Base-by-base conservation (phyloP, 352 stramenopile species). In the Blastocystis sp. region DNA sequence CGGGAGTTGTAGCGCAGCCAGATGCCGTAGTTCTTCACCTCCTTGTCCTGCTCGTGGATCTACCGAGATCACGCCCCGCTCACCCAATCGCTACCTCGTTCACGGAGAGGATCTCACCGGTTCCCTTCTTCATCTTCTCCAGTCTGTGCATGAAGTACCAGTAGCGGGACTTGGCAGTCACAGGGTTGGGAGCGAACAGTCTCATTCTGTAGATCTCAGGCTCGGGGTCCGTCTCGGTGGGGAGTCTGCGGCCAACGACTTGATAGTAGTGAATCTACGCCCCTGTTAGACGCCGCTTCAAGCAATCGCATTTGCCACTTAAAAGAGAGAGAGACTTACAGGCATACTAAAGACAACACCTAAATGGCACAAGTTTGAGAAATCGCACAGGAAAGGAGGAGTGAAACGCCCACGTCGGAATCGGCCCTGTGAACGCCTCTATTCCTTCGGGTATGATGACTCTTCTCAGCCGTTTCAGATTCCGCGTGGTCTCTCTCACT, bases 121-220 rank as follows among this genome's bases (percentile, higher is more conserved):
- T 99, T 79, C 96, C 98, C 94, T 98, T 99, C 95, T 99, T 99
- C 96, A 99, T 98, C 94, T 99, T 99, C 90, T 96, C 95, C 93
- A 99, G 98, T 93, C 99, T 96, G 92, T 98, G 96, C 91, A 99
- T 95, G 93, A 99, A 99, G 93, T 99, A 99, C 96, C 97, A 99
- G 94, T 99, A 99, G 91, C 97, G 97, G 86, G 96, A 99, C 93
- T 98, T 98, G 89, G 96, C 96, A 84, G 97, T 94, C 86, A 99
- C 96, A 87, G 93, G 89, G 92, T 98, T 98, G 76, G 95, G 94
- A 48, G 95, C 95, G 91, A 98, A 98, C 87, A 95, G 92, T 89
- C 96, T 94, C 97, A 99, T 99, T 90, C 97, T 94, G 95, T 98
- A 99, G 5, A 97, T 96, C 88, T 96, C 93, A 86, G 96, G 96